phyloP scores from a whole-genome alignment of 257 asterid species.

The Petunia secreta region DNA sequence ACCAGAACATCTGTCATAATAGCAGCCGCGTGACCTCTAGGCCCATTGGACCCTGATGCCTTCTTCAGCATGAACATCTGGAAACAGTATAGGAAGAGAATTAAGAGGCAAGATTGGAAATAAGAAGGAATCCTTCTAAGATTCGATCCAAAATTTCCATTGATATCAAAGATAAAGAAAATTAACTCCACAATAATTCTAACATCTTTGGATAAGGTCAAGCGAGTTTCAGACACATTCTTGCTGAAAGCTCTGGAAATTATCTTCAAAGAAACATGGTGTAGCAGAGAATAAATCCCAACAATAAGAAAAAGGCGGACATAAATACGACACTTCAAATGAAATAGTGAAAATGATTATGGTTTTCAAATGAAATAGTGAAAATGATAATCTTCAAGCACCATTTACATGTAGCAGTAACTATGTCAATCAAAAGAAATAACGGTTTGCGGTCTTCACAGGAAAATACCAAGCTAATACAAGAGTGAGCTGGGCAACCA shows the following conservation, averaged over 20 bases:
- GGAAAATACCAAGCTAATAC: background rate
- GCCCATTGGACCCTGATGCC: slow-evolving; percentile 66
- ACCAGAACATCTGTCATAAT: slow-evolving; percentile 82
- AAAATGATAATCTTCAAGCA: background rate
- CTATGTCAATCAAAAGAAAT: slow-evolving; percentile 3
- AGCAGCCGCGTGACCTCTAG: slow-evolving; percentile 85
- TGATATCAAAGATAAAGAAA: background rate
- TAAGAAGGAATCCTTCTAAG: background rate
- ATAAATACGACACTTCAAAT: background rate
- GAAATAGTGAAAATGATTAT: background rate
- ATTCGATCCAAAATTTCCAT: background rate
- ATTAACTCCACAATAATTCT: background rate
- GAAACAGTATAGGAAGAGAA: background rate
- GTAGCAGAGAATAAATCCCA: background rate
- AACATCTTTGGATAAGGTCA: background rate
- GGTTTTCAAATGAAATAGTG: background rate
- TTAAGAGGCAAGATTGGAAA: background rate
- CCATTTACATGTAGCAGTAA: background rate
- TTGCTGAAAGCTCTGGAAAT: background rate
- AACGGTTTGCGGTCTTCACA: background rate
- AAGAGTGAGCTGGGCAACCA: background rate
- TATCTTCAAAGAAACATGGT: background rate
- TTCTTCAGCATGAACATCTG: slow-evolving; percentile 80
- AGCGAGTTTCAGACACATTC: background rate
- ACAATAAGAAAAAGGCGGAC: background rate